Evolutionary conservation across 495 filamentous ascomycete genomes (phyloP).

Genomic region (Hyaloscypha variabilis): DNA sequence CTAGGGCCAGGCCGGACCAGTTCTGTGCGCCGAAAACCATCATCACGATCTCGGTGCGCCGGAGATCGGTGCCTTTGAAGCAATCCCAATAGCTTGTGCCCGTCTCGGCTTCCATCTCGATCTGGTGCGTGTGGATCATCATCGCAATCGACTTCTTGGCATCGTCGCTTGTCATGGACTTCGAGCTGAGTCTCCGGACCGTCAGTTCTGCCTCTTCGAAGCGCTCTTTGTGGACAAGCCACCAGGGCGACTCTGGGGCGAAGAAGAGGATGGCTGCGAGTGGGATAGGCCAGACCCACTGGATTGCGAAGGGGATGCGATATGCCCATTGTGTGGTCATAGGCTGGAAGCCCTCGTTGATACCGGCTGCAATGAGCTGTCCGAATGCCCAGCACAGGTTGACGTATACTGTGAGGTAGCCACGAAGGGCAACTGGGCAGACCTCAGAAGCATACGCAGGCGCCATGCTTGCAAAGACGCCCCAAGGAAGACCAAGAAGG

Average conservation of each 20-base stretch:
- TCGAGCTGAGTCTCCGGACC: conserved; percentile 32
- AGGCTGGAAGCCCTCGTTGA: conserved; percentile 42
- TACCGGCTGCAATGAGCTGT: conserved; percentile 60
- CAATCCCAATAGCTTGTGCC: conserved; percentile 65
- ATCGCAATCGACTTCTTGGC: no score
- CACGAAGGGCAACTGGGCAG: conserved; percentile 14
- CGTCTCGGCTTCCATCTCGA: conserved; percentile 57
- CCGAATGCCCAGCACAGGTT: conserved; percentile 72
- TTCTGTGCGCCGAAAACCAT: conserved; percentile 72
- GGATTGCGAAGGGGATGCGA: conserved; percentile 43
- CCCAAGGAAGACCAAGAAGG: conserved; percentile 75
- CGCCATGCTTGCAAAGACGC: conserved; percentile 57
- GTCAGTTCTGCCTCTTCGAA: conserved; percentile 52
- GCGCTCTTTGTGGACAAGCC: conserved; percentile 58
- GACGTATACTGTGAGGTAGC: conserved; percentile 26
- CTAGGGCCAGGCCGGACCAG: conserved; percentile 50
- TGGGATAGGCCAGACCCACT: conserved; percentile 38
- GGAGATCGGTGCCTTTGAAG: conserved; percentile 65
- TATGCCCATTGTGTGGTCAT: conserved; percentile 54
- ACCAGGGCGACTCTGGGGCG: conserved; percentile 53
- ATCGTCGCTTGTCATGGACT: no score
- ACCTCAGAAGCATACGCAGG: conserved; percentile 45
- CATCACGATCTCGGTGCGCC: conserved; percentile 71
- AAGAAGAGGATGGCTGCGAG: conserved; percentile 42
- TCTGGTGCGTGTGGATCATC: conserved; percentile 65